Conservation (phyloP, 2,329 filamentous ascomycete genomes). For the Malbranchea zuffiana region DNA sequence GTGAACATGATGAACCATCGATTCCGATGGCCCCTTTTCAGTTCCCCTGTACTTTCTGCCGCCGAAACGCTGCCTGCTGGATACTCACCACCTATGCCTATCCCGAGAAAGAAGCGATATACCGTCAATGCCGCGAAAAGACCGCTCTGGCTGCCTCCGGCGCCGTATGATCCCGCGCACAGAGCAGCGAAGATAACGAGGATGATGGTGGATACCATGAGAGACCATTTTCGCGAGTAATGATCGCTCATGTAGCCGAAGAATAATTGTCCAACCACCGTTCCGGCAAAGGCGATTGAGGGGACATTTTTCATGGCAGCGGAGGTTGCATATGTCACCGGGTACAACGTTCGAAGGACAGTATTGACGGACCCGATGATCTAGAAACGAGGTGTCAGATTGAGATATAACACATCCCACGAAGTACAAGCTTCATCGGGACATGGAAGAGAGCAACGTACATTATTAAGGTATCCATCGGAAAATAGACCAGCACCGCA, state of each 20-base stretch:
- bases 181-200: conserved; percentile 77
- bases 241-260: conserved; percentile 50
- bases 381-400: conserved; percentile 26
- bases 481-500: conserved; percentile 85
- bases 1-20: conserved; percentile 87
- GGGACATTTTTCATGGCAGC: conserved; percentile 62
- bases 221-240: conserved; percentile 72
- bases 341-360: conserved; percentile 59
- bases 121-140: conserved; percentile 70
- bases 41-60: conserved; percentile 72
- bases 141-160: conserved; percentile 54
- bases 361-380: conserved; percentile 84
- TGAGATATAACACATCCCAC: neutral
- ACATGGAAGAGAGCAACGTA: conserved; percentile 32
- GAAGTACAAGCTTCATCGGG: too few relatives aligned
- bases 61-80: conserved; percentile 63
- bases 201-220: conserved; percentile 71
- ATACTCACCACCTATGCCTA: conserved; percentile 60
- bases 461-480: conserved; percentile 85
- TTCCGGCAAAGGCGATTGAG: conserved; percentile 55
- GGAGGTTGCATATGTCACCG: conserved; percentile 55
- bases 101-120: conserved; percentile 71
- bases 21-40: conserved; percentile 72
- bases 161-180: conserved; percentile 64
- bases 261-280: conserved; percentile 22